Evolutionary conservation across 805 yeast species (phyloP).

Genomic region (Cyberlindnera veronae): DNA sequence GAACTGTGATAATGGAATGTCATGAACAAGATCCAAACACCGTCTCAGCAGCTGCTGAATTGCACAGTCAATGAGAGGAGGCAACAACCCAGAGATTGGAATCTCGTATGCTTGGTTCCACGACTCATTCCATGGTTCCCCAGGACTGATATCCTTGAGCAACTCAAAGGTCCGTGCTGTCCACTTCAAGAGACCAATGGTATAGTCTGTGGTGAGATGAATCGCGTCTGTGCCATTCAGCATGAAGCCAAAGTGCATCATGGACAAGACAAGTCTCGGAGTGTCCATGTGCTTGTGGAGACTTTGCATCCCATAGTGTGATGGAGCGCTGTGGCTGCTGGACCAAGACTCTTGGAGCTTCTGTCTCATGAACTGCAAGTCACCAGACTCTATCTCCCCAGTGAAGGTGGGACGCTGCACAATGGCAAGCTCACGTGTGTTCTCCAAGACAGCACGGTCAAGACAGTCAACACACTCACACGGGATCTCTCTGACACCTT

Average conservation of each 20-base stretch:
- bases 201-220: not conserved
- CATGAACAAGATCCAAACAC: too few species aligned
- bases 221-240: not conserved
- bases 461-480: constrained; percentile 1
- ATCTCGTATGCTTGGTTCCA: not conserved
- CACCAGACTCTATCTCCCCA: not conserved
- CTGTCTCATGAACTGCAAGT: not conserved
- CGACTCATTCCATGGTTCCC: not conserved
- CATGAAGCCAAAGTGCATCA: not conserved
- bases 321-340: not conserved
- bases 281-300: not conserved
- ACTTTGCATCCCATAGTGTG: not conserved
- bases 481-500: too few species aligned
- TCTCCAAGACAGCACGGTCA: not conserved
- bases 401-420: not conserved
- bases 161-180: not conserved
- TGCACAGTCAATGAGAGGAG: not conserved
- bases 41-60: not conserved
- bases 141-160: not conserved
- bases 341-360: not conserved
- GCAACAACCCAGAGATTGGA: not conserved
- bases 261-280: not conserved
- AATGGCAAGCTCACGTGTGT: not conserved
- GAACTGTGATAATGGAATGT: not conserved
- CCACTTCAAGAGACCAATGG: not conserved